phyloP scores from a whole-genome alignment of 2,329 filamentous ascomycete species.

The Xenosphaeropsis pyriputrescens region DNA sequence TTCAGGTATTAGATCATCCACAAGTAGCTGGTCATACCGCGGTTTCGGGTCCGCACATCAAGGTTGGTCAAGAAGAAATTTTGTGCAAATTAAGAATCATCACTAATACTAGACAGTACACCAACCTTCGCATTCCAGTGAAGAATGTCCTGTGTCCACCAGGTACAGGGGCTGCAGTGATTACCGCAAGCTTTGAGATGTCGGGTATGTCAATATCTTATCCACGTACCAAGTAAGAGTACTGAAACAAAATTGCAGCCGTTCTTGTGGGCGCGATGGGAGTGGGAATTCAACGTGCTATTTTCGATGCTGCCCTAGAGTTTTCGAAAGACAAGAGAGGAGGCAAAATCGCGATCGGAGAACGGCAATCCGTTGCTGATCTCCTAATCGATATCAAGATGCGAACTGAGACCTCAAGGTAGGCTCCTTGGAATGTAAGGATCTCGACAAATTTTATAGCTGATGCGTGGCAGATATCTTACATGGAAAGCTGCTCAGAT shows the following conservation, averaged over 20 bases:
- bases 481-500: constrained; percentile 34
- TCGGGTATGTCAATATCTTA: not conserved
- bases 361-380: constrained; percentile 34
- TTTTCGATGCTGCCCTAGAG: constrained; percentile 32
- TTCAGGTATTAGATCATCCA: constrained; percentile 28
- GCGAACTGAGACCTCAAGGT: constrained; percentile 26
- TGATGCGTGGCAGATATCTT: constrained; percentile 21
- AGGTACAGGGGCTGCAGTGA: constrained; percentile 25
- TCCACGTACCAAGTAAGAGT: not conserved
- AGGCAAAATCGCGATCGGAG: constrained; percentile 27
- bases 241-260: constrained; percentile 16
- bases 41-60: constrained; percentile 31
- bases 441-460: too few relatives aligned
- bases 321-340: constrained; percentile 34
- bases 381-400: constrained; percentile 36
- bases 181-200: constrained; percentile 26
- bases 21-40: constrained; percentile 30
- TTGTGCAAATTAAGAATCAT: not conserved
- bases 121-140: constrained; percentile 28
- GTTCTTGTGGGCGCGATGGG: constrained; percentile 38
- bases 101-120: constrained; percentile 19
- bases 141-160: constrained; percentile 29
- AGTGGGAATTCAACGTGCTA: constrained; percentile 34
- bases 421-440: not conserved
- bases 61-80: constrained; percentile 1